Evolutionary conservation across 2,329 filamentous ascomycete genomes (phyloP), one percentile per base, ranked within the genome.

Genomic region (Camillea tinctor): DNA sequence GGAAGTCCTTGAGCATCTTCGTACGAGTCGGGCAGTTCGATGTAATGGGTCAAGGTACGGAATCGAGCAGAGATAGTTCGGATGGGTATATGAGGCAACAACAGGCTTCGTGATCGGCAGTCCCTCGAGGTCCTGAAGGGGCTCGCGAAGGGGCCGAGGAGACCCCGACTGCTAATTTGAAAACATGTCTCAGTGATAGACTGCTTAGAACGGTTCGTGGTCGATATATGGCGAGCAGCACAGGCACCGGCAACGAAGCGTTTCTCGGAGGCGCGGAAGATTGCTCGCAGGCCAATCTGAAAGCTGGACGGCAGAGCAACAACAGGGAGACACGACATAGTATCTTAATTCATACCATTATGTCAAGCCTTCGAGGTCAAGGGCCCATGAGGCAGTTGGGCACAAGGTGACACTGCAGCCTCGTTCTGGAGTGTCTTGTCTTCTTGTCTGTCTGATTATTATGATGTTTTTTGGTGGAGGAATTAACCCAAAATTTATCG

Each of bases 1-100:
- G 76, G 72, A 5, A 89, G 77, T 1, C 87, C 87, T 1, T 71
- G 65, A 52, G 78, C 76, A 69, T 88, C 85, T 52, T 77, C 75
- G 69, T 88, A 89, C 58, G 79, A 76, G 21, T 74, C 74, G 0
- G 86, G 86, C n/a, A 89, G 73, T 55, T 86, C 77, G 59, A 82
- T 78, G 69, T 87, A 89, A 63, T 81, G 73, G n/a, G 76, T 81
- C 60, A 85, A 75, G 55, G 81, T 68, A 21, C 69, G 64, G 55
- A 69, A 69, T 23, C 60, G 26, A 11, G 13, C 66, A 58, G 73
- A 76, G 44, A 74, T 49, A 5, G 66, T 71, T 52, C 69, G 74
- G 52, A 67, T 52, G 19, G 64, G 61, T 40, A 62, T 62, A n/a
- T 65, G 60, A 40, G 70, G 62, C 48, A 62, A 51, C 17, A 67